Evolutionary conservation across 345 rosid species (phyloP).

Genomic region (Moricandia arvensis): DNA sequence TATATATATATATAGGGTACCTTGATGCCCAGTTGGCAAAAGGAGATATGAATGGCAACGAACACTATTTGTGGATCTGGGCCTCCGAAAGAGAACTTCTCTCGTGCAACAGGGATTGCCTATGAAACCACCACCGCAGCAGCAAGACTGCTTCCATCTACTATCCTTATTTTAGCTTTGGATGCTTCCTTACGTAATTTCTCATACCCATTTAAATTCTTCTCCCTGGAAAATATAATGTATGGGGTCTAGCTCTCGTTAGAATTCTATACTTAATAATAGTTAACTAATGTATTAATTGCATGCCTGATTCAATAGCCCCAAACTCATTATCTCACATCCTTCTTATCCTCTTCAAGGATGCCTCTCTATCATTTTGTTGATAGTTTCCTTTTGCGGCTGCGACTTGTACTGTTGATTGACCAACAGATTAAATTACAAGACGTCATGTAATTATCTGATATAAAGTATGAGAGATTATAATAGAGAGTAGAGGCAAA

Average conservation of each 20-base stretch:
- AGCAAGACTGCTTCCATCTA: background rate
- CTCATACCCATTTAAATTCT: background rate
- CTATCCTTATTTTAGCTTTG: background rate
- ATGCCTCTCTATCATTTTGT: background rate
- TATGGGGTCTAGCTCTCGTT: background rate
- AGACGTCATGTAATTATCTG: background rate
- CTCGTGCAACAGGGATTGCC: background rate
- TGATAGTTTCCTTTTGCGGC: background rate
- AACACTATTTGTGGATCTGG: background rate
- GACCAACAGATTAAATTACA: background rate
- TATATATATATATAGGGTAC: no score
- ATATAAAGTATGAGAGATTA: background rate
- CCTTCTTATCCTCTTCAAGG: background rate
- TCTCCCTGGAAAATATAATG: background rate
- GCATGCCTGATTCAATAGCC: background rate
- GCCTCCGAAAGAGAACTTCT: background rate
- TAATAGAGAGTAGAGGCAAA: background rate
- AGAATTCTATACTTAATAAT: background rate
- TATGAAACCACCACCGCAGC: background rate
- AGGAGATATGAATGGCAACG: background rate
- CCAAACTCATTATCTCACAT: background rate
- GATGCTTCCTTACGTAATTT: background rate
- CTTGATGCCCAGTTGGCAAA: background rate
- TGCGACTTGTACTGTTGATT: background rate
- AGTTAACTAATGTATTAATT: no score